Evolutionary conservation across 768 basidiomycete species (phyloP).

Genomic region (Leccinum disarticulatum): DNA sequence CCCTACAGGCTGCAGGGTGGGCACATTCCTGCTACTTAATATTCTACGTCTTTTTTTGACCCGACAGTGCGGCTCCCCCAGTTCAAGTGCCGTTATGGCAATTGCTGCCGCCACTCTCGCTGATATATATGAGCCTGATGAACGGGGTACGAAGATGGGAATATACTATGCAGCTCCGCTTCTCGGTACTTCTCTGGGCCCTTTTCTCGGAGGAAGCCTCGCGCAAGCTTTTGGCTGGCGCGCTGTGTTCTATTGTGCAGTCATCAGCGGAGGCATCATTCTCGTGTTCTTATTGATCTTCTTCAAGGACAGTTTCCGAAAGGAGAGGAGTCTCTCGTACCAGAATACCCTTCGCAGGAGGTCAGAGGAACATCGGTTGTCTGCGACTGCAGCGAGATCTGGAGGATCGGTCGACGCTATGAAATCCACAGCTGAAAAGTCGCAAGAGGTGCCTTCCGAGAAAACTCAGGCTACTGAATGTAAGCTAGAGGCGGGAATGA

Average conservation of each 20-base stretch:
- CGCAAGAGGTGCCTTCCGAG: constrained; percentile 7
- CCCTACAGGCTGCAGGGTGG: constrained; percentile 62
- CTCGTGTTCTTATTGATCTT: constrained; percentile 57
- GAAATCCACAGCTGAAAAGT: background rate
- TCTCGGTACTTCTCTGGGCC: constrained; percentile 66
- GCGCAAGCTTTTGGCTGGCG: constrained; percentile 76
- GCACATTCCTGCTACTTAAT: constrained; percentile 2
- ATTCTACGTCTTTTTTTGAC: background rate
- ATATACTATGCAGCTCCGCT: constrained; percentile 80
- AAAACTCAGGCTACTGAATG: background rate
- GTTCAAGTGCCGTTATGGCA: constrained; percentile 65
- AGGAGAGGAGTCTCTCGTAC: constrained; percentile 79
- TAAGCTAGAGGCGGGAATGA: constrained; percentile 7
- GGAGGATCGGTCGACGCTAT: background rate
- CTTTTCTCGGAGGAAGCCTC: constrained; percentile 67
- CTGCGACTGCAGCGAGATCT: constrained; percentile 1
- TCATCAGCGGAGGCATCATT: constrained; percentile 55
- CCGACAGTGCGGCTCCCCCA: constrained; percentile 18
- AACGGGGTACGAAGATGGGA: constrained; percentile 82
- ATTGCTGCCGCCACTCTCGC: constrained; percentile 80
- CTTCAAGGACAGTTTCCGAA: constrained; percentile 82
- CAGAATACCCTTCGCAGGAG: constrained; percentile 59
- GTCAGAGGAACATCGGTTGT: constrained; percentile 25
- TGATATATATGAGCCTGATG: constrained; percentile 75
- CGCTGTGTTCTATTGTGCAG: constrained; percentile 81